Evolutionary conservation across 2,329 filamentous ascomycete genomes (phyloP).

Genomic region (Emydomyces testavorans): DNA sequence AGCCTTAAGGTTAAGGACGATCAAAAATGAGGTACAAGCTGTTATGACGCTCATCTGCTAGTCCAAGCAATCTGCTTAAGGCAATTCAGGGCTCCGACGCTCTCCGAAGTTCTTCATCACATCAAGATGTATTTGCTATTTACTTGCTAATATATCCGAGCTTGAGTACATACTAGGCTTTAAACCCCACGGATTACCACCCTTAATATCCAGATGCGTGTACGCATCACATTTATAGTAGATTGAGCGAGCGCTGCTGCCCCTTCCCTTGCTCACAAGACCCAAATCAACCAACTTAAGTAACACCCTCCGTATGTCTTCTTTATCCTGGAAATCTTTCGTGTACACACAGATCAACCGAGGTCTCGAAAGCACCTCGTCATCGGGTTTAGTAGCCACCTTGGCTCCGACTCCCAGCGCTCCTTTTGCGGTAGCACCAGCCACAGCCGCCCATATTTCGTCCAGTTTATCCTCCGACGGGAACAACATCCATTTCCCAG

Average conservation of each 20-base stretch:
- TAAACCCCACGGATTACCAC: slow-evolving; percentile 51
- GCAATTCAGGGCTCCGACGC: too few species aligned
- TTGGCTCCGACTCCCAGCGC: slow-evolving; percentile 64
- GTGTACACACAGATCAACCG: slow-evolving; percentile 71
- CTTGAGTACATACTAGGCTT: slow-evolving; percentile 41
- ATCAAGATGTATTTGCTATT: slow-evolving; percentile 13
- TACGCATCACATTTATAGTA: slow-evolving; percentile 72
- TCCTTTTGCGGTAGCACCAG: slow-evolving; percentile 54
- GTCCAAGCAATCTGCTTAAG: too few species aligned
- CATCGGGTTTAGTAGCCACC: slow-evolving; percentile 46
- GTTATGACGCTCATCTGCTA: too few species aligned
- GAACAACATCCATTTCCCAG: slow-evolving; percentile 48
- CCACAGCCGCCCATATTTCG: slow-evolving; percentile 48
- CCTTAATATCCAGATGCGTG: slow-evolving; percentile 53
- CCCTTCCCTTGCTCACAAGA: slow-evolving; percentile 39
- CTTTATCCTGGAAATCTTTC: slow-evolving; percentile 55
- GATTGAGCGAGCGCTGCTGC: slow-evolving; percentile 37
- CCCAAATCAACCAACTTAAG: slow-evolving; percentile 50
- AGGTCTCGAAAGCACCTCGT: slow-evolving; percentile 21
- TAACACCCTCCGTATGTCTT: slow-evolving; percentile 59
- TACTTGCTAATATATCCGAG: slow-evolving; percentile 27
- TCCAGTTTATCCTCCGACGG: slow-evolving; percentile 19
- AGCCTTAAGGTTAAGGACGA: too few species aligned
- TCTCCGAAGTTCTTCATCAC: not conserved
- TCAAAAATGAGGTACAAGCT: too few species aligned